A percentile compares a stretch with the other conserved stretches of the same genome.
These are phyloP conservation scores for Candida hungchunana DNA, from an alignment of 805 yeast species.

Conservation along the genomic window DNA sequence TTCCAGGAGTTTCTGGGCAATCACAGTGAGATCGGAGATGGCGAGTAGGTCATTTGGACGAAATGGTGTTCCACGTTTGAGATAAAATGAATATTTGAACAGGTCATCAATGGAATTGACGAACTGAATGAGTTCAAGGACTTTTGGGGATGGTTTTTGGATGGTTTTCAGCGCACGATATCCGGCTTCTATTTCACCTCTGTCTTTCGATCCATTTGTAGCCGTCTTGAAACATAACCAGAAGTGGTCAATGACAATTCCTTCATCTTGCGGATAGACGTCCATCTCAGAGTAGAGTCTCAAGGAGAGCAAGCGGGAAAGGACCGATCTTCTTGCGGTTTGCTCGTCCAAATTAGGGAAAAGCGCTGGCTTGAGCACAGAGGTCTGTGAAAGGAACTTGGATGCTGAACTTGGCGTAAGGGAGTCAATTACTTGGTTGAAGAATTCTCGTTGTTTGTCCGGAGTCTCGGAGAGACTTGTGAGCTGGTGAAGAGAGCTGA, in stretches of 20 bases:
- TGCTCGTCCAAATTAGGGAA: slow-evolving; percentile 15
- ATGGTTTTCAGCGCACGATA: slow-evolving; percentile 25
- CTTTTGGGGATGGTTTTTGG: slow-evolving; percentile 11
- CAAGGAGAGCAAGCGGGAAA: slow-evolving; percentile 27
- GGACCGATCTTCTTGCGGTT: slow-evolving; percentile 13
- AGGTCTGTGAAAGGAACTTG: slow-evolving; percentile 6
- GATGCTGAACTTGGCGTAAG: slow-evolving; percentile 12
- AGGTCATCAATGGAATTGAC: slow-evolving; percentile 28
- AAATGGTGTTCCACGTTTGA: slow-evolving; percentile 32
- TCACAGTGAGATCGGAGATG: slow-evolving; percentile 30
- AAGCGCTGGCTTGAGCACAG: slow-evolving; percentile 8
- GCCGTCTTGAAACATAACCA: slow-evolving; percentile 42
- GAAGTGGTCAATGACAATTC: slow-evolving; percentile 29
- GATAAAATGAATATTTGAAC: slow-evolving; percentile 27
- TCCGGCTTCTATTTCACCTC: slow-evolving; percentile 39
- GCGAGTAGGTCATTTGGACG: slow-evolving; percentile 37
- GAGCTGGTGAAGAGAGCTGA: slow-evolving; percentile 6
- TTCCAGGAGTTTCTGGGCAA: slow-evolving; percentile 45
- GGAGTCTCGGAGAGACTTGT: slow-evolving; percentile 6
- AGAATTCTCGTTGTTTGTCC: slow-evolving; percentile 7
- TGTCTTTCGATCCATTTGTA: slow-evolving; percentile 34
- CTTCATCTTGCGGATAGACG: slow-evolving; percentile 11
- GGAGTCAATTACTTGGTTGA: slow-evolving; percentile 6
- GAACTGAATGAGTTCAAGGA: slow-evolving; percentile 16
- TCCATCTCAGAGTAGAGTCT: slow-evolving; percentile 27